Base-by-base conservation (phyloP, 2,329 filamentous ascomycete genomes). In the Phialocephala sp. region DNA sequence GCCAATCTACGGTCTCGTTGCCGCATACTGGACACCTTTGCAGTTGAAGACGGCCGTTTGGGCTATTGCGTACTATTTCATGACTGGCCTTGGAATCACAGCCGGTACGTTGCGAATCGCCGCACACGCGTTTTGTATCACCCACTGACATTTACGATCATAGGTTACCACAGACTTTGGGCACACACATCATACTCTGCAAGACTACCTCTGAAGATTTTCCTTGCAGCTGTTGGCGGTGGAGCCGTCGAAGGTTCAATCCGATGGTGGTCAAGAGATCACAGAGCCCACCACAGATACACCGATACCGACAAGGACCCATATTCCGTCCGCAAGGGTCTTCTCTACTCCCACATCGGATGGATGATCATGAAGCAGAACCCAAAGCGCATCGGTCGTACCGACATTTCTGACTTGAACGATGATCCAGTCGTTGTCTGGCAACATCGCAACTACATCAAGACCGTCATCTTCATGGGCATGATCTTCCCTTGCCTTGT, bases 301-400 rank as follows among this genome's bases (percentile, higher is more conserved):
- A 96, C 93, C 82, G 93, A 96, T 77, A 96, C 92, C 75, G 91
- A 94, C 43, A 95, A 95, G 84, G 92, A 96, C 73, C 93, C 92
- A 59, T 96, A 96, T 84, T 94, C 91, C 27, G 92, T 96, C 73
- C 89, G 91, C 81, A 96, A 96, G 84, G 92, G 92, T 72, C 85
- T 95, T 59, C 80, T 93, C 72, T 94, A 94, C 85, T 93, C 87
- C 61, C 90, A 93, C 81, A 83, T 96, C 64, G 92, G 92, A 74
- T 96, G 92, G 92, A 95, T 96, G 91, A 80, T 96, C 75, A 89
- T 96, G 85, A 94, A 94, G 85, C 92, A 96, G 82, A 94, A 96
- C 83, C 91, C 92, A 71, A 94, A 94, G 85, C 86, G 90, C 69
- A 92, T 93, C 74, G 93, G 93, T 75, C 91, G 92, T 68, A 94